A percentile compares a stretch with the other conserved stretches of the same genome.
Conservation (phyloP, 352 stramenopile species). For the Halophytophthora polymorphica region DNA sequence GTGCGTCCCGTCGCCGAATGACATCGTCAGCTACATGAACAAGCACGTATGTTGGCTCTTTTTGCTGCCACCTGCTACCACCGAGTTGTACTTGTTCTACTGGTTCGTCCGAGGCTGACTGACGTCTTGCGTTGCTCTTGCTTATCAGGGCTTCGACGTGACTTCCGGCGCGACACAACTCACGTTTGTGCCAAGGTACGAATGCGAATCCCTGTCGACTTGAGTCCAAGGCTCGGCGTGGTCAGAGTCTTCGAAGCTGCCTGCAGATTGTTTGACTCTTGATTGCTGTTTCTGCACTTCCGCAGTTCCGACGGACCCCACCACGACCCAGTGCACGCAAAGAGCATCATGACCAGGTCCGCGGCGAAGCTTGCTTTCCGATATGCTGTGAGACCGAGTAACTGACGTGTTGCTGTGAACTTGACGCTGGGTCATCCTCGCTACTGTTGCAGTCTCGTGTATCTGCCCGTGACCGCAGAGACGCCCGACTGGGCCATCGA, state of each 20-base stretch:
- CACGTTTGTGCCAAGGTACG: constrained; percentile 62
- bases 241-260: neutral
- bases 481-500: constrained; percentile 72
- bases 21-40: constrained; percentile 72
- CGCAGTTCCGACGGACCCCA: constrained; percentile 39
- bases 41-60: constrained; percentile 35
- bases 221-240: too few relatives aligned
- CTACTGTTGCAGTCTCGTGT: constrained; percentile 51
- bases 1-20: constrained; percentile 48
- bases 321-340: constrained; percentile 59
- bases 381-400: neutral
- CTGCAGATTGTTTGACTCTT: neutral
- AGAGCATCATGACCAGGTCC: constrained; percentile 74
- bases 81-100: neutral
- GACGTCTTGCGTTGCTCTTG: neutral
- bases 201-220: neutral
- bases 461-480: constrained; percentile 74
- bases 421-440: neutral
- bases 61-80: neutral
- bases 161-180: constrained; percentile 74
- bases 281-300: neutral
- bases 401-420: constrained; percentile 1
- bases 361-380: constrained; percentile 1
- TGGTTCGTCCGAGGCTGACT: neutral
- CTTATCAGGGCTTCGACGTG: constrained; percentile 68